Percentiles rank a stretch among this genome's conserved stretches.
Conservation (phyloP, 257 asterid genomes). For the Przewalskia tangutica region DNA sequence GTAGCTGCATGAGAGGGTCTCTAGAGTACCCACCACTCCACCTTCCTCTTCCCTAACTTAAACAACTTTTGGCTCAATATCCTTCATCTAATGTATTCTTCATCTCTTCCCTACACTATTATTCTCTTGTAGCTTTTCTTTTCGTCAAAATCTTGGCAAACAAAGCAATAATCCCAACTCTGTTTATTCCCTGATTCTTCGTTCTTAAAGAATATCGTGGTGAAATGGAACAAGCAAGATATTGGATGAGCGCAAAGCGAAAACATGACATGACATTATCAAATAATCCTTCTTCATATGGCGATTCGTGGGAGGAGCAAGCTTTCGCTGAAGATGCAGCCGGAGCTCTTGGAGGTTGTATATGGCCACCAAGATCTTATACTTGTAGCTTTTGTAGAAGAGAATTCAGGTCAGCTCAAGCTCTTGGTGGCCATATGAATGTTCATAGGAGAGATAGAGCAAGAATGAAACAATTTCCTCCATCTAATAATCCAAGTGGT, state of each 20-base stretch:
- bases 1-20: conserved; percentile 60
- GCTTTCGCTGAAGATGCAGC: conserved; percentile 94
- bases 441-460: conserved; percentile 94
- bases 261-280: conserved; percentile 29
- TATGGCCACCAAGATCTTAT: conserved; percentile 96
- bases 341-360: conserved; percentile 61
- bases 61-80: conserved; percentile 11
- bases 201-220: not conserved
- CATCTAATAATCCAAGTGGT: not conserved
- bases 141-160: not conserved
- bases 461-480: conserved; percentile 52
- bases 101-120: conserved; percentile 13
- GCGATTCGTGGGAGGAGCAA: conserved; percentile 90
- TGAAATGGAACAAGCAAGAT: conserved; percentile 55
- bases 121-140: not conserved
- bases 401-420: conserved; percentile 94
- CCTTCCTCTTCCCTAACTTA: conserved; percentile 31
- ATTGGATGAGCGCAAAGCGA: conserved; percentile 57
- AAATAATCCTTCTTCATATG: conserved; percentile 12
- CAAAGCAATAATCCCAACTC: not conserved
- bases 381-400: conserved; percentile 79
- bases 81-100: conserved; percentile 22
- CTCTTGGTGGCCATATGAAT: conserved; percentile 94
- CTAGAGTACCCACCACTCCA: conserved; percentile 47
- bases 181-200: conserved; percentile 1